A percentile compares a stretch with the other conserved stretches of the same genome.
Conservation (phyloP, 2,329 filamentous ascomycete genomes). For the Balansia obtecta region DNA sequence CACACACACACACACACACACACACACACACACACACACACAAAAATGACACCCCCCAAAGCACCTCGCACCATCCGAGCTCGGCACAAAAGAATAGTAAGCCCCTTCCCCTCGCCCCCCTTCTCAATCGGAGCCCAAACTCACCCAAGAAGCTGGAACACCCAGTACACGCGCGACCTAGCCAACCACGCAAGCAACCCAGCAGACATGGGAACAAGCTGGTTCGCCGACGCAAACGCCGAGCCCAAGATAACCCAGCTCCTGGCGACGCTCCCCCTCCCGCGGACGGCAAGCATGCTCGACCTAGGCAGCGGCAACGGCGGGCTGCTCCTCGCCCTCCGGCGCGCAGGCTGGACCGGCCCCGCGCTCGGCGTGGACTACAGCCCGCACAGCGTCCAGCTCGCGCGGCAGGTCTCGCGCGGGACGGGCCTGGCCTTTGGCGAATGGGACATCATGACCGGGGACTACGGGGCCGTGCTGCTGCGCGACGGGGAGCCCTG, state of each 20-base stretch:
- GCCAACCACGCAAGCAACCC: constrained; percentile 60
- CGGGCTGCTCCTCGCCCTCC: constrained; percentile 72
- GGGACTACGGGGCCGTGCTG: constrained; percentile 23
- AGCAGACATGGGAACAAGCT: constrained; percentile 74
- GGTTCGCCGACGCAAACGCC: constrained; percentile 91
- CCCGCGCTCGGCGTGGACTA: constrained; percentile 83
- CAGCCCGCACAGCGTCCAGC: constrained; percentile 57
- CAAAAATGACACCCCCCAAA: neutral
- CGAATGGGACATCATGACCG: constrained; percentile 52
- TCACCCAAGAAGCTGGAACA: constrained; percentile 58
- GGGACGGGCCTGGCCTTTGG: constrained; percentile 24
- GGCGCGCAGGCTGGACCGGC: constrained; percentile 55
- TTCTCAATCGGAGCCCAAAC: no score
- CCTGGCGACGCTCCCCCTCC: constrained; percentile 29
- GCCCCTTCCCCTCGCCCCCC: constrained; percentile 18
- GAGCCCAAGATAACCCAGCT: constrained; percentile 67
- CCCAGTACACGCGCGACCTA: constrained; percentile 59
- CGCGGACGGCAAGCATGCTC: constrained; percentile 36
- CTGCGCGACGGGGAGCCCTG: constrained; percentile 40
- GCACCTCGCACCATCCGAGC: constrained; percentile 61
- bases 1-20: no score
- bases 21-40: no score
- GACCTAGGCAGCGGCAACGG: constrained; percentile 94
- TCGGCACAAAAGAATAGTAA: constrained; percentile 88
- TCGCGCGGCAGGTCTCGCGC: constrained; percentile 50